These are phyloP conservation scores for Termitomyces heimii DNA, from an alignment of 768 basidiomycete genomes.

Conservation along the genomic window DNA sequence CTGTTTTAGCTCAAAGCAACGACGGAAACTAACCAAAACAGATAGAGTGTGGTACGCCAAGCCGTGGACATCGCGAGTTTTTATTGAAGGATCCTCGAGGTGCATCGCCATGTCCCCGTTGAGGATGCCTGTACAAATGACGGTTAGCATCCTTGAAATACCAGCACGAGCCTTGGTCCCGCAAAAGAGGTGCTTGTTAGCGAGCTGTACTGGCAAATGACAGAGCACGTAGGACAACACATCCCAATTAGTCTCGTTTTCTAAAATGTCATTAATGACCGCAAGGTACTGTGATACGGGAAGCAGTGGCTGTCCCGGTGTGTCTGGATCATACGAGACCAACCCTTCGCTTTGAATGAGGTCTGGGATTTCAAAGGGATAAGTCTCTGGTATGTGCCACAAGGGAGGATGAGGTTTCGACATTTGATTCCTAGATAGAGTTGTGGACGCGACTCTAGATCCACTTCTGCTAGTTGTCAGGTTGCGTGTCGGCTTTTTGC, in stretches of 20 bases:
- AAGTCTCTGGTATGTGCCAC: conserved; percentile 66
- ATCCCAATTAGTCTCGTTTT: conserved; percentile 85
- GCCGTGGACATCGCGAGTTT: conserved; percentile 79
- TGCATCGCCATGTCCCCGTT: conserved; percentile 49
- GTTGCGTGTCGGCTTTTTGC: conserved; percentile 29
- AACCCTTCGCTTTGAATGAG: conserved; percentile 65
- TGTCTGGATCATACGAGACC: conserved; percentile 54
- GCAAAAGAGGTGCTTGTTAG: conserved; percentile 96
- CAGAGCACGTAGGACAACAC: conserved; percentile 87
- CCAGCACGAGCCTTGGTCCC: conserved; percentile 72
- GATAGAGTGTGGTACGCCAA: conserved; percentile 83
- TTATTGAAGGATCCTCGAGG: conserved; percentile 54
- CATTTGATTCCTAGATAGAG: conserved; percentile 20
- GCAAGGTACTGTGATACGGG: conserved; percentile 72
- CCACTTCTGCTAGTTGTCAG: conserved; percentile 8
- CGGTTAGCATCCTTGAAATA: conserved; percentile 56
- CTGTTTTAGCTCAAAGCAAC: conserved; percentile 64
- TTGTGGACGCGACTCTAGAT: conserved; percentile 27
- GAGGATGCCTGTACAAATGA: conserved; percentile 62
- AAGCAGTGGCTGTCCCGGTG: conserved; percentile 42
- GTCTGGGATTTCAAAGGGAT: conserved; percentile 51
- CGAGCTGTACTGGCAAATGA: conserved; percentile 84
- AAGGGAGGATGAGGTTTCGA: conserved; percentile 39
- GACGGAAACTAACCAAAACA: conserved; percentile 82
- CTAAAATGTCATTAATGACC: conserved; percentile 58